Conservation (phyloP, 306 rosid species). For the Acmispon strigosus region DNA sequence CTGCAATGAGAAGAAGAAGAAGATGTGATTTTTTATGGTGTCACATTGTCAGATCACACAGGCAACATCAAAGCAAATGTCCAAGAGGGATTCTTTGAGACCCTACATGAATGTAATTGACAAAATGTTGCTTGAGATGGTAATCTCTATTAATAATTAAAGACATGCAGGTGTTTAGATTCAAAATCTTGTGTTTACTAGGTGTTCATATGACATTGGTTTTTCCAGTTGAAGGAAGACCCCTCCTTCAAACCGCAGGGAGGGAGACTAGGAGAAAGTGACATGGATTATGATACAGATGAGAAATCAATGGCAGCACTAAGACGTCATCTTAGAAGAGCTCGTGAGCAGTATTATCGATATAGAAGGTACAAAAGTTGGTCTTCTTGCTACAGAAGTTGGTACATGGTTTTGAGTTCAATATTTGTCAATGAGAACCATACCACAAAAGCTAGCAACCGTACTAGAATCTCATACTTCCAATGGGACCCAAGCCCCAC, state of each 20-base stretch:
- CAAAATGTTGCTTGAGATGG: constrained; percentile 70
- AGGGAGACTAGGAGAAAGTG: constrained; percentile 82
- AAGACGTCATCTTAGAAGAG: constrained; percentile 79
- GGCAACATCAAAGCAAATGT: constrained; percentile 97
- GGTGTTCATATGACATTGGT: constrained; percentile 2
- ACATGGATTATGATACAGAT: constrained; percentile 95
- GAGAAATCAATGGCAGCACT: constrained; percentile 91
- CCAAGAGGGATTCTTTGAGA: constrained; percentile 93
- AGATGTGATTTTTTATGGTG: constrained; percentile 43
- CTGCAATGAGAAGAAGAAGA: too few species aligned
- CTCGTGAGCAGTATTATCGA: constrained; percentile 77
- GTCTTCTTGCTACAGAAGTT: neutral
- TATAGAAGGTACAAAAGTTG: constrained; percentile 61
- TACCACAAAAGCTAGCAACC: too few species aligned
- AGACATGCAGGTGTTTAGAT: neutral
- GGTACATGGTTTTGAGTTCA: neutral
- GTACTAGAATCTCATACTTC: too few species aligned
- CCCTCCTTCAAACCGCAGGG: constrained; percentile 98
- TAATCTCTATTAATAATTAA: constrained; percentile 21
- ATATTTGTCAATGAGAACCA: neutral
- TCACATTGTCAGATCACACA: constrained; percentile 77
- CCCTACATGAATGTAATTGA: constrained; percentile 90
- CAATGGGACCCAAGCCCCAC: too few species aligned
- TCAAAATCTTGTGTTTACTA: constrained; percentile 5
- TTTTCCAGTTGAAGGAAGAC: constrained; percentile 70